Conservation (phyloP, 2,329 filamentous ascomycete species). For the Alternaria burnsii region DNA sequence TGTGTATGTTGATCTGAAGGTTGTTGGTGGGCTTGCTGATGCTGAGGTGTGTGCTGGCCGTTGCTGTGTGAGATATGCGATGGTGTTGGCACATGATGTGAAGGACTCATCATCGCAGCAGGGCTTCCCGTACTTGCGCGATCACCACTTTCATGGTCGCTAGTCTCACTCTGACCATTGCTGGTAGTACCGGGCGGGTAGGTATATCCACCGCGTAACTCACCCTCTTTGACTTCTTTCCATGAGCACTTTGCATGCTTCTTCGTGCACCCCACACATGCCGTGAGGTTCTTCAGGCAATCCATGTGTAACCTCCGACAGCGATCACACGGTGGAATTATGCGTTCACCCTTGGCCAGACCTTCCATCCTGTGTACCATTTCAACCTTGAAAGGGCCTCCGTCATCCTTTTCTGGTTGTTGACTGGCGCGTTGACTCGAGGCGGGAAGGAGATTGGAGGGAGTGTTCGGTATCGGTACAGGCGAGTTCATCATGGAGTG, state of each 20-base stretch:
- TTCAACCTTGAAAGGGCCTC: slow-evolving; percentile 67
- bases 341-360: slow-evolving; percentile 74
- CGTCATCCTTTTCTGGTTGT: slow-evolving; percentile 62
- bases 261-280: slow-evolving; percentile 86
- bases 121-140: slow-evolving; percentile 44
- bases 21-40: slow-evolving; percentile 17
- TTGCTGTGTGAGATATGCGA: slow-evolving; percentile 26
- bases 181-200: slow-evolving; percentile 35
- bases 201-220: slow-evolving; percentile 56
- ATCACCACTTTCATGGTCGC: slow-evolving; percentile 39
- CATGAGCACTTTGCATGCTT: slow-evolving; percentile 90
- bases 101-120: slow-evolving; percentile 36
- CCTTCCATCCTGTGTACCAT: slow-evolving; percentile 81
- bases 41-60: slow-evolving; percentile 33
- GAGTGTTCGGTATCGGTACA: slow-evolving; percentile 64
- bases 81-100: slow-evolving; percentile 34
- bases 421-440: slow-evolving; percentile 49
- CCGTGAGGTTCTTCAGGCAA: slow-evolving; percentile 85
- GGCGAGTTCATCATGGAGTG: slow-evolving; percentile 55
- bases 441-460: slow-evolving; percentile 61
- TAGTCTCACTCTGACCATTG: slow-evolving; percentile 45
- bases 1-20: slow-evolving; percentile 8
- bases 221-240: slow-evolving; percentile 80
- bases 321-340: slow-evolving; percentile 84
- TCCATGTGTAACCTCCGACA: slow-evolving; percentile 82